phyloP scores from a whole-genome alignment of 2,329 filamentous ascomycete species.

The Aspergillus ochraceoroseus region DNA sequence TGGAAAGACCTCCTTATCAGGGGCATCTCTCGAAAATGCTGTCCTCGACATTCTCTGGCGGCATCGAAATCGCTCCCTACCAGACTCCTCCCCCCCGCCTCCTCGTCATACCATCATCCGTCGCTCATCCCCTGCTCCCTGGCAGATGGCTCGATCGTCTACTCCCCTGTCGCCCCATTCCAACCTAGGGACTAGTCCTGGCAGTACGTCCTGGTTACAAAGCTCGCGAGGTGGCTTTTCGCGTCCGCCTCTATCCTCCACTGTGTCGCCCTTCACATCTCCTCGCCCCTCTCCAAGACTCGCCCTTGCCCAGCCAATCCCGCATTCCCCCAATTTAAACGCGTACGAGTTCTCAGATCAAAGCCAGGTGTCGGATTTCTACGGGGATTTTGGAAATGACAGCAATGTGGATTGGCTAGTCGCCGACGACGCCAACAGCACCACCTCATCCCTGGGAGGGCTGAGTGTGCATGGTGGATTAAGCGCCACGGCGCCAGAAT shows the following conservation, averaged over 20 bases:
- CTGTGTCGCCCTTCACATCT: conserved; percentile 86
- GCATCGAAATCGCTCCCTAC: conserved; percentile 40
- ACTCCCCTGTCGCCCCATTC: conserved; percentile 83
- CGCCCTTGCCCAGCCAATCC: conserved; percentile 86
- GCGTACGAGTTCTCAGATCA: conserved; percentile 92
- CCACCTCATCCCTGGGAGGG: conserved; percentile 70
- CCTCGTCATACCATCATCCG: conserved; percentile 86
- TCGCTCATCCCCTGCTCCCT: conserved; percentile 85
- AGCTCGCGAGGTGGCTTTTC: conserved; percentile 68
- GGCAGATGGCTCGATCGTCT: conserved; percentile 69
- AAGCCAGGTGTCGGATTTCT: conserved; percentile 74
- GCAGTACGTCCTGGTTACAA: conserved; percentile 73
- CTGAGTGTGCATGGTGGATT: conserved; percentile 63
- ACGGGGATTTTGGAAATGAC: conserved; percentile 85
- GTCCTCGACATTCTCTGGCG: conserved; percentile 84
- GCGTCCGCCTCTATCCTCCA: conserved; percentile 68
- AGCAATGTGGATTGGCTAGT: conserved; percentile 92
- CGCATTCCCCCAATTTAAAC: conserved; percentile 88
- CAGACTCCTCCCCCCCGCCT: conserved; percentile 72
- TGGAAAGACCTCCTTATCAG: conserved; percentile 69
- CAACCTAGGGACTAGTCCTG: conserved; percentile 68
- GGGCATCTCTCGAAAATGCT: conserved; percentile 77
- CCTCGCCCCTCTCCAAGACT: conserved; percentile 88
- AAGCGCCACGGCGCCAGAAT: conserved; percentile 80
- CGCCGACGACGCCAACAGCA: conserved; percentile 75